Evolutionary conservation across 352 stramenopile genomes (phyloP), one percentile per base, ranked within the genome.

Genomic region (Thalassiosira exigua): DNA sequence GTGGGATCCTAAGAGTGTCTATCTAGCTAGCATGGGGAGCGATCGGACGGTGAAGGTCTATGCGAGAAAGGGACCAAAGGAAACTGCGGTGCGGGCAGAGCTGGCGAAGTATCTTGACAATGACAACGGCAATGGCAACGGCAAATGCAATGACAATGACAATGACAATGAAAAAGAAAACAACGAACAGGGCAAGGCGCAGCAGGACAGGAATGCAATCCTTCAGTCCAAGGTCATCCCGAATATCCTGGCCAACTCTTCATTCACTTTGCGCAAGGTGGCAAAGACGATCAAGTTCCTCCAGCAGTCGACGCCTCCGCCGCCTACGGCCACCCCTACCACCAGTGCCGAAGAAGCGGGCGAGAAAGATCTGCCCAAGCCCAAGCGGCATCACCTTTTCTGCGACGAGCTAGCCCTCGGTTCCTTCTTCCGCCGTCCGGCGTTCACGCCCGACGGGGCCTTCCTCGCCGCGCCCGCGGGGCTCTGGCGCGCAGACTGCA

Each of bases 31-130:
- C 32, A 94, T 97, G 76, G 95, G 95, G 48, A 97, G 97, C 71
- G 96, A 99, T 89, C 93, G 96, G 24, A 97, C 94, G 22, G 96
- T 97, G 12, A 92, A 95, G 53, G 91, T 98, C n/a, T 98, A 97
- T 71, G 42, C 76, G 3, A 70, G 85, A 9, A 92, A 95, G 87
- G 46, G 81, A 92, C 53, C 88, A 57, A 79, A 95, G 90, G 70
- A 79, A 17, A 59, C 52, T 56, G 33, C 30, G 4, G 11, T 33
- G 93, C 95, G 59, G 36, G 59, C 54, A 14, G 54, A 68, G 22
- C 36, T 65, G 65, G 64, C 58, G 4, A 73, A 76, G 26, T 64
- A 75, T 11, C 29, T 69, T 17, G 46, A 62, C 21, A 48, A 48
- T 30, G 41, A 39, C 54, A 19, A 2, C 21, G 11, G 11, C n/a